phyloP scores from a whole-genome alignment of 208 protist species.

The Leishmania mexicana region DNA sequence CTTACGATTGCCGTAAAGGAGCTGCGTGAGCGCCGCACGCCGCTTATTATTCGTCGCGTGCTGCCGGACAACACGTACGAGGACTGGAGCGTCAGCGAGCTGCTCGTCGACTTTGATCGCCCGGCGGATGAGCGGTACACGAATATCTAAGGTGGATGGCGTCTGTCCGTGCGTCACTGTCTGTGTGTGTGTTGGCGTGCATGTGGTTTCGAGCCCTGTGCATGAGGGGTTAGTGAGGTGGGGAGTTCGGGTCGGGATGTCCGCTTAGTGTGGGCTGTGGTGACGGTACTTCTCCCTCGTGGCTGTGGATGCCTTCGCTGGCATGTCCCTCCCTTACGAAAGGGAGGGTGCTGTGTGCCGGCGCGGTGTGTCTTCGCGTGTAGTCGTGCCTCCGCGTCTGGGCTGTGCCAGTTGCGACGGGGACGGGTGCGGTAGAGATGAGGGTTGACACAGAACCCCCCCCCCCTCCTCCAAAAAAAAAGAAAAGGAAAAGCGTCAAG shows the following conservation, averaged over 20 bases:
- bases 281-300: neutral
- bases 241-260: neutral
- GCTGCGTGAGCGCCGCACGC: constrained; percentile 96
- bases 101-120: constrained; percentile 89
- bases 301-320: neutral
- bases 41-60: constrained; percentile 98
- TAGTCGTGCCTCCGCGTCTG: neutral
- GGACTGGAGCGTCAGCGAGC: constrained; percentile 84
- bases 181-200: neutral
- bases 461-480: too few species aligned
- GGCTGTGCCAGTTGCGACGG: neutral
- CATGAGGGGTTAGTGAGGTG: too few species aligned
- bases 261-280: neutral
- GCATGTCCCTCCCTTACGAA: neutral
- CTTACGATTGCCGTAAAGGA: constrained; percentile 98
- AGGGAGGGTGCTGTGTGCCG: neutral
- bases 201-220: neutral
- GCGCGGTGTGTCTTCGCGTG: neutral
- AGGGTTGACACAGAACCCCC: neutral
- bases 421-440: neutral
- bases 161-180: neutral
- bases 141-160: constrained; percentile 43
- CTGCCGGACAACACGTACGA: constrained; percentile 96
- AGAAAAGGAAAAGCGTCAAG: neutral
- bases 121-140: constrained; percentile 89